Percentiles rank a stretch among this genome's conserved stretches.
Conservation (phyloP, 768 basidiomycete species). For the Lentinus tigrinus region DNA sequence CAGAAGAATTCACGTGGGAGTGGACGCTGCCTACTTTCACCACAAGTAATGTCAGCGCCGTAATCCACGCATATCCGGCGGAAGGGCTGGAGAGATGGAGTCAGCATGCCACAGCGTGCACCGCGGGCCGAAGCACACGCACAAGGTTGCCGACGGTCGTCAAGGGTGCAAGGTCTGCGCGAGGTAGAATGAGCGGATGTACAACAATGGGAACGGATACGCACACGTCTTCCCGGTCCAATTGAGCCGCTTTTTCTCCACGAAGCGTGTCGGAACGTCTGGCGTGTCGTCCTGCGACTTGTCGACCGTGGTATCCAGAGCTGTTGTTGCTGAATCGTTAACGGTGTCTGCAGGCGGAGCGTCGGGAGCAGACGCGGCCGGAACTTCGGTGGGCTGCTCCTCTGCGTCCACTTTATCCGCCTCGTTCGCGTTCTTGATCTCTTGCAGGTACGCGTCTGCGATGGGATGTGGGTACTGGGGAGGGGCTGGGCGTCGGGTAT, state of each 20-base stretch:
- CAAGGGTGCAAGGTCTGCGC: constrained; percentile 68
- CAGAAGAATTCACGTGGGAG: not conserved
- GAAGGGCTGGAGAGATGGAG: constrained; percentile 66
- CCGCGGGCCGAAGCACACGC: constrained; percentile 22
- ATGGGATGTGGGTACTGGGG: constrained; percentile 65
- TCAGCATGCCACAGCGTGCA: not conserved
- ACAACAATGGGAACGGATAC: constrained; percentile 24
- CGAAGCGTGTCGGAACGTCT: constrained; percentile 68
- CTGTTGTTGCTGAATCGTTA: not conserved
- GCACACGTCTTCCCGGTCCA: constrained; percentile 87
- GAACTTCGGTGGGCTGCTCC: not conserved
- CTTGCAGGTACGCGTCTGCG: constrained; percentile 58
- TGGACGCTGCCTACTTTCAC: constrained; percentile 65
- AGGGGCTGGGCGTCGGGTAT: not conserved
- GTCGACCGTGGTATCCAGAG: constrained; percentile 19
- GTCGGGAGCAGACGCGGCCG: not conserved
- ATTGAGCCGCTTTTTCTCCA: constrained; percentile 83
- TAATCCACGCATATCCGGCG: constrained; percentile 82
- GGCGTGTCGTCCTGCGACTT: constrained; percentile 49
- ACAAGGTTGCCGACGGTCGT: constrained; percentile 97
- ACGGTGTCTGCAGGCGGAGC: constrained; percentile 2
- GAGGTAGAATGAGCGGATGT: constrained; percentile 34
- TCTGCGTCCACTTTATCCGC: constrained; percentile 10
- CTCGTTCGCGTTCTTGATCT: constrained; percentile 37
- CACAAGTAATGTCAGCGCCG: constrained; percentile 93